phyloP scores from a whole-genome alignment of 1,284 basidiomycete genomes.

The Microbotryum lychnidis-dioicae region DNA sequence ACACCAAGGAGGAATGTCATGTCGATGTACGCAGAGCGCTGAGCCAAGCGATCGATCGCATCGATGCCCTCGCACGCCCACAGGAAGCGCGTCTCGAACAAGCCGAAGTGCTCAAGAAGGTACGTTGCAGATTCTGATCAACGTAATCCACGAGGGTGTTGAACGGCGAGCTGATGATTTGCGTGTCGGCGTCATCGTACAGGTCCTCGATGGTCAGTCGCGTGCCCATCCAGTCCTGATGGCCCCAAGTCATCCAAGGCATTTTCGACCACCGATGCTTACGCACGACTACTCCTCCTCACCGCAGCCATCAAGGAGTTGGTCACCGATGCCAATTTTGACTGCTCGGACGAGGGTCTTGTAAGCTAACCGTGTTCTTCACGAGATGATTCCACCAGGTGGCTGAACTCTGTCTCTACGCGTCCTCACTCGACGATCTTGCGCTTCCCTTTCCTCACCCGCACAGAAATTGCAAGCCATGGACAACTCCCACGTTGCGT shows the following conservation, averaged over 20 bases:
- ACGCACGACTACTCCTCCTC: neutral
- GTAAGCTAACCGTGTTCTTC: slow-evolving; percentile 47
- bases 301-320: slow-evolving; percentile 85
- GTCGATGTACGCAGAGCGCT: neutral
- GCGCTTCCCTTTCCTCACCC: slow-evolving; percentile 1
- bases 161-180: neutral
- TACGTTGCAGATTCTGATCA: slow-evolving; percentile 1
- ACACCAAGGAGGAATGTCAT: neutral
- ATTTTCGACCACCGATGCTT: neutral
- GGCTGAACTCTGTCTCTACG: neutral
- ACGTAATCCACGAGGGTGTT: neutral
- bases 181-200: neutral
- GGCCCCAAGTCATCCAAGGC: neutral
- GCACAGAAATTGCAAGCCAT: slow-evolving; percentile 81
- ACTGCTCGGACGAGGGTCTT: slow-evolving; percentile 93
- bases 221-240: neutral
- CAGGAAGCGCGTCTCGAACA: slow-evolving; percentile 37
- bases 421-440: neutral
- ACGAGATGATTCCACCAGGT: neutral
- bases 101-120: slow-evolving; percentile 37
- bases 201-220: slow-evolving; percentile 34
- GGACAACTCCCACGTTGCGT: slow-evolving; percentile 99
- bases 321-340: slow-evolving; percentile 95
- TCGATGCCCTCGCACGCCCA: neutral
- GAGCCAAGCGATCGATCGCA: too few relatives aligned